Percentiles rank a stretch among this genome's conserved stretches.
These are phyloP conservation scores for Aspergillus thermomutatus DNA, from an alignment of 2,329 filamentous ascomycete genomes.

Conservation along the genomic window DNA sequence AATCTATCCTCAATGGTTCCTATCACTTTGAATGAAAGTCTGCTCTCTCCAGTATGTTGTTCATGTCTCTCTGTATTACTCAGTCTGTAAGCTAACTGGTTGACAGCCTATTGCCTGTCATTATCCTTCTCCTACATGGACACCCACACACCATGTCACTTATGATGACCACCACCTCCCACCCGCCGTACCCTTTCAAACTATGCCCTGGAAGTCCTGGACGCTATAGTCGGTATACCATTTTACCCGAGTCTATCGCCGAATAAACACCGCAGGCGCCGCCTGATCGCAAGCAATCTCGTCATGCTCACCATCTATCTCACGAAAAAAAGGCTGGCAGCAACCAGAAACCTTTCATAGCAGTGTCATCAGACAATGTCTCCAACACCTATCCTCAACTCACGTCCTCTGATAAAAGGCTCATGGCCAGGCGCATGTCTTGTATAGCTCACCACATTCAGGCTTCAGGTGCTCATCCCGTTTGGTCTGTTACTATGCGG, in stretches of 20 bases:
- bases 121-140: slow-evolving; percentile 40
- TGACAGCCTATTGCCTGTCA: slow-evolving; percentile 35
- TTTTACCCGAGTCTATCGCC: too few relatives aligned
- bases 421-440: neutral
- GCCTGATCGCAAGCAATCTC: neutral
- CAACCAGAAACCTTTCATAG: too few relatives aligned
- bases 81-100: slow-evolving; percentile 10
- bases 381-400: neutral
- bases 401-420: neutral
- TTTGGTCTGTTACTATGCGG: neutral
- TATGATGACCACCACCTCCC: slow-evolving; percentile 38
- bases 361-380: too few relatives aligned
- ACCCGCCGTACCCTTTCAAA: slow-evolving; percentile 30
- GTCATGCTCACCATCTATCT: neutral
- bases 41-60: slow-evolving; percentile 37
- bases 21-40: slow-evolving; percentile 31
- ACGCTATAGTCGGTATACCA: slow-evolving; percentile 19
- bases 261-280: too few relatives aligned
- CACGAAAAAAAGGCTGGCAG: neutral
- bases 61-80: neutral
- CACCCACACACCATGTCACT: slow-evolving; percentile 33
- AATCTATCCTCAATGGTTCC: slow-evolving; percentile 30
- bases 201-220: slow-evolving; percentile 34
- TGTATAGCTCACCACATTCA: neutral
- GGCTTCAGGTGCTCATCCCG: neutral